Percentiles rank a stretch among this genome's conserved stretches.
Conservation (phyloP, 768 basidiomycete species). For the Suillus luteus region DNA sequence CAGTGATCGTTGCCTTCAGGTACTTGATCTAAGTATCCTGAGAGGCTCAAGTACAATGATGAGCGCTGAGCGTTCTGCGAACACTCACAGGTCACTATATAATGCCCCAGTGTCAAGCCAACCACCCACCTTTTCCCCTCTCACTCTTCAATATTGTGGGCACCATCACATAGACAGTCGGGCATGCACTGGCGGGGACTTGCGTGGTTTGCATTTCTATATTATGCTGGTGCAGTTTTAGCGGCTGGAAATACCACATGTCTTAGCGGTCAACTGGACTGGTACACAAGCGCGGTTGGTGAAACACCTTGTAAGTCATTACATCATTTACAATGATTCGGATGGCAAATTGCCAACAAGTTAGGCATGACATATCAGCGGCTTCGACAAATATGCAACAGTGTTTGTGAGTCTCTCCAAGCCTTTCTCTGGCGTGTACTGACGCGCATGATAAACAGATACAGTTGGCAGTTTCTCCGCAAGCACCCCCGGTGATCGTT, state of each 20-base stretch:
- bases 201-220: not conserved
- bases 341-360: not conserved
- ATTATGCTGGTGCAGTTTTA: not conserved
- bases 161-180: not conserved
- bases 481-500: constrained; percentile 7
- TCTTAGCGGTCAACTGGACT: constrained; percentile 17
- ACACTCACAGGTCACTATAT: no score
- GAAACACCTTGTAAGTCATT: constrained; percentile 25
- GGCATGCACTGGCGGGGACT: not conserved
- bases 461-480: not conserved
- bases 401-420: constrained; percentile 16
- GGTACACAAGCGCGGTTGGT: constrained; percentile 26
- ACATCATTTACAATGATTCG: not conserved
- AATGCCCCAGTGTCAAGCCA: not conserved
- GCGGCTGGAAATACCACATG: constrained; percentile 22
- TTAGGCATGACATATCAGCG: constrained; percentile 26
- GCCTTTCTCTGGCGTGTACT: not conserved
- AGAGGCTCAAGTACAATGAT: no score
- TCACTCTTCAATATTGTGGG: not conserved
- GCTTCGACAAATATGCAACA: constrained; percentile 26
- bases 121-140: not conserved
- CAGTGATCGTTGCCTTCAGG: no score
- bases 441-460: not conserved
- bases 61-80: no score
- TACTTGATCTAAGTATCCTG: no score